Base-by-base conservation (phyloP, 495 filamentous ascomycete genomes). In the Aspergillus conjunctus region DNA sequence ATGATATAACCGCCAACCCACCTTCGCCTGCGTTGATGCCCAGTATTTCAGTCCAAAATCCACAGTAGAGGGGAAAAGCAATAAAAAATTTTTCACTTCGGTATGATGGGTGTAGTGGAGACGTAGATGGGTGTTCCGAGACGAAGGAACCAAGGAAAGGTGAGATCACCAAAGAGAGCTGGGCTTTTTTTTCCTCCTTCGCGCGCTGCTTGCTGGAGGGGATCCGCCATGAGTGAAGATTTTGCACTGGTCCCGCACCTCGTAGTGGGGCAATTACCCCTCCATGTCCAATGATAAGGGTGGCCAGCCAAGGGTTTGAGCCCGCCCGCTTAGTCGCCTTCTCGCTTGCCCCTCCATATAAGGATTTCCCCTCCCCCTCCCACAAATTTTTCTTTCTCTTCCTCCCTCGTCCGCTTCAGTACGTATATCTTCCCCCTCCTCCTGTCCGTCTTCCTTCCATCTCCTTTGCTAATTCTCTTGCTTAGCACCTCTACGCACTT, bases 301-400 rank as follows among this genome's bases (percentile, higher is more conserved):
- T 15, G 9, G 34, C 61, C 63, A 61, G 59, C 58, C 66, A 67
- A 78, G 74, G 76, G 76, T 71, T 78, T 67, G 66, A 75, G 67
- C 75, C 75, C 67, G 69, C 68, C 68, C 66, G 72, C 70, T 69
- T 65, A 71, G 69, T 78, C 73, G 74, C 68, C 67, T 66, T 63
- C 77, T 79, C 77, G 77, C 77, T 78, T 80, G 76, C 77, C 76
- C 77, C 76, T 79, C 76, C 76, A 80, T 80, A 79, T 78, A 80
- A 80, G 76, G 71, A 72, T 74, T 80, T 76, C 73, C 76, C 77
- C 75, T 71, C 71, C 76, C 69, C 68, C 69, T 73, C 76, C 71
- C 74, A 77, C 67, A 77, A 48, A 66, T 54, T 76, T 79, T 77
- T 73, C 61, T 66, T 67, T 64, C 61, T 61, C 74, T 75, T 68